A percentile compares a stretch with the other conserved stretches of the same genome.
phyloP scores from a whole-genome alignment of 768 basidiomycete genomes.

The Rubroboletus satanas region DNA sequence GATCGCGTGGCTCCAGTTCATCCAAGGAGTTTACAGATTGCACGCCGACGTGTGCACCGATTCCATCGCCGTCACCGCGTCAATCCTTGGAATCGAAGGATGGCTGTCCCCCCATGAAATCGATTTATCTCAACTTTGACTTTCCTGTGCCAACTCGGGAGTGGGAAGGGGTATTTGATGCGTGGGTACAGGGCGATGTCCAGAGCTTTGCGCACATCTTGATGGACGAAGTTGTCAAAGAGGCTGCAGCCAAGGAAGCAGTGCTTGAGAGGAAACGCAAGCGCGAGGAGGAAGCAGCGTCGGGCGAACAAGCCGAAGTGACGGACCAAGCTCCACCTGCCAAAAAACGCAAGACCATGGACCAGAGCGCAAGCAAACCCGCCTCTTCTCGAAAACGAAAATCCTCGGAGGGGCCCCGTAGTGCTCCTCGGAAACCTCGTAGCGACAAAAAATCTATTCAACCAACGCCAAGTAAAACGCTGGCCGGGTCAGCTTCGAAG shows the following conservation, averaged over 20 bases:
- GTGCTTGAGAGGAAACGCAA: conserved; percentile 53
- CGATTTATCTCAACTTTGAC: conserved; percentile 82
- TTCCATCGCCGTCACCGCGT: conserved; percentile 49
- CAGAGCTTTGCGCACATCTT: conserved; percentile 70
- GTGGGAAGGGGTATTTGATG: conserved; percentile 89
- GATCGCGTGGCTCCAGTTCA: conserved; percentile 41
- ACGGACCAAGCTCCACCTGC: conserved; percentile 14
- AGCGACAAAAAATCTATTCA: conserved; percentile 12
- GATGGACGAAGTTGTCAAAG: conserved; percentile 54
- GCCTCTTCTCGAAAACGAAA: conserved; percentile 21
- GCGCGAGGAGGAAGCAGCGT: conserved; percentile 46
- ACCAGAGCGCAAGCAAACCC: conserved; percentile 10
- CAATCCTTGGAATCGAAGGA: conserved; percentile 34
- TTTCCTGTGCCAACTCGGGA: conserved; percentile 81
- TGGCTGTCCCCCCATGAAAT: conserved; percentile 54
- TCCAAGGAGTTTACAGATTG: conserved; percentile 30
- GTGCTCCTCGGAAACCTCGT: conserved; percentile 33
- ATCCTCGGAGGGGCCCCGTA: conserved; percentile 20
- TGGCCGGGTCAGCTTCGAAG: conserved; percentile 16
- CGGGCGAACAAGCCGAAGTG: conserved; percentile 11
- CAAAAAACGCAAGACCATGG: conserved; percentile 25
- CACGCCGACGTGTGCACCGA: conserved; percentile 31
- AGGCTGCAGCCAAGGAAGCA: conserved; percentile 50
- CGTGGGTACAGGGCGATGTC: conserved; percentile 85
- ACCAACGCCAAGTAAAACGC: conserved; percentile 17